phyloP scores from a whole-genome alignment of 257 asterid species.

The Galeopsis tetrahit region DNA sequence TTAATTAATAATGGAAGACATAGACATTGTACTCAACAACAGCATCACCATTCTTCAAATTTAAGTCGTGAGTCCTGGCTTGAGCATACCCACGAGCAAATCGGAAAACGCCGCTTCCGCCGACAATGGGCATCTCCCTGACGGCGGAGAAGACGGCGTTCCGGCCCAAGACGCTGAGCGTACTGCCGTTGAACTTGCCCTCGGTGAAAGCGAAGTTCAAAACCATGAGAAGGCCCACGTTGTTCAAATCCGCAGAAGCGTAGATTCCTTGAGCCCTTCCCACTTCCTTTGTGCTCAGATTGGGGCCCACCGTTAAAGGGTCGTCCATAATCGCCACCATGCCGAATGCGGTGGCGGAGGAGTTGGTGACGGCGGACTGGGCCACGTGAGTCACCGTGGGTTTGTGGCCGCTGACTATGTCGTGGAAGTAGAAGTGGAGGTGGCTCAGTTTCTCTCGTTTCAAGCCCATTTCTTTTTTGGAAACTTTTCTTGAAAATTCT shows the following conservation, averaged over 20 bases:
- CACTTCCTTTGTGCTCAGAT: slow-evolving; percentile 34
- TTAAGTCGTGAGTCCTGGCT: slow-evolving; percentile 38
- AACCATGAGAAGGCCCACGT: slow-evolving; percentile 43
- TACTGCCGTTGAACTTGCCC: slow-evolving; percentile 55
- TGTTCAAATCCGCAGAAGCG: slow-evolving; percentile 41
- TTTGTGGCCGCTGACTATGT: slow-evolving; percentile 43
- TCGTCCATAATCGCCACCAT: slow-evolving; percentile 46
- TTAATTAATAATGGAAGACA: slow-evolving; percentile 47
- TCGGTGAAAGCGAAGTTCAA: slow-evolving; percentile 43
- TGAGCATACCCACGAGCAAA: slow-evolving; percentile 45
- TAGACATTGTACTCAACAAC: slow-evolving; percentile 52
- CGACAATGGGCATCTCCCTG: slow-evolving; percentile 57
- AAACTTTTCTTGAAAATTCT: slow-evolving; percentile 27
- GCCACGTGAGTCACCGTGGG: slow-evolving; percentile 47
- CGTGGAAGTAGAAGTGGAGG: slow-evolving; percentile 61
- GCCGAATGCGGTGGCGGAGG: slow-evolving; percentile 52
- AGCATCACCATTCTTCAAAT: slow-evolving; percentile 42
- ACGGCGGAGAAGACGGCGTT: slow-evolving; percentile 40
- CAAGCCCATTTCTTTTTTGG: slow-evolving; percentile 37
- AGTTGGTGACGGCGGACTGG: slow-evolving; percentile 36
- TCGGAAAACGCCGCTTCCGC: slow-evolving; percentile 59
- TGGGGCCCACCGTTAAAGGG: slow-evolving; percentile 45
- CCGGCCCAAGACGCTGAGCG: slow-evolving; percentile 51
- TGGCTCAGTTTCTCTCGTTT: slow-evolving; percentile 44
- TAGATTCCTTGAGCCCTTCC: slow-evolving; percentile 56